Evolutionary conservation across 495 filamentous ascomycete species (phyloP), one percentile per base, ranked within the genome.

Genomic region (Extremus antarcticus): DNA sequence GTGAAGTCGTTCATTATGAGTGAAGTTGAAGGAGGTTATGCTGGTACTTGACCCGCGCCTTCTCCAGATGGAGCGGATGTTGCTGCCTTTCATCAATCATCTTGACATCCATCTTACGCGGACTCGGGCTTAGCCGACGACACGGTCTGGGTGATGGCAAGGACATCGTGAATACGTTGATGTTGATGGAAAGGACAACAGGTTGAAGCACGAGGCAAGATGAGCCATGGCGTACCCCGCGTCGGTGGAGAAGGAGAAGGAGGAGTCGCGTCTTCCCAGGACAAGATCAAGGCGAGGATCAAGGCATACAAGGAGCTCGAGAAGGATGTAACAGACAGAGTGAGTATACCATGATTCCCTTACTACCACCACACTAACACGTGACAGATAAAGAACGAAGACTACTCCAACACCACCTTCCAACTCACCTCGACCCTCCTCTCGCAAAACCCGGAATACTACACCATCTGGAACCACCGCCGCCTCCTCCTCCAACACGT

Each of bases 401-500:
- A 84, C 62, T 87, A 82, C 73, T 80, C 80, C 38, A 58, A 71
- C 41, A 77, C 84, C 48, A 79, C 84, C 21, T 77, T 96, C 62
- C 72, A 79, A 51, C 77, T 88, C 56, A 94, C 88, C 25, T 84
- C 88, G 17, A 80, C 83, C 52, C 79, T 99, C 50, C 76, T 99
- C 50, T 80, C 76, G 32, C 78, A 80, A 61, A 99, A 99, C 72
- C 94, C 92, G 11, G 92, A 99, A 71, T 96, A 94, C 75, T 97
- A 96, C 74, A 95, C 92, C 21, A 80, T 90, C 73, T 99, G 92
- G 92, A 99, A 99, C 75, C 81, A 86, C 71, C 87, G 92, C 58
- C 85, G 92, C 53, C 78, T 79, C 56, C 72, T 81, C 2, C 64
- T 85, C n/a, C 72, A 67, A 39, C 63, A 75, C 50, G 70, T 75